Conservation (phyloP, 768 basidiomycete species). For the Mycena leptocephala region DNA sequence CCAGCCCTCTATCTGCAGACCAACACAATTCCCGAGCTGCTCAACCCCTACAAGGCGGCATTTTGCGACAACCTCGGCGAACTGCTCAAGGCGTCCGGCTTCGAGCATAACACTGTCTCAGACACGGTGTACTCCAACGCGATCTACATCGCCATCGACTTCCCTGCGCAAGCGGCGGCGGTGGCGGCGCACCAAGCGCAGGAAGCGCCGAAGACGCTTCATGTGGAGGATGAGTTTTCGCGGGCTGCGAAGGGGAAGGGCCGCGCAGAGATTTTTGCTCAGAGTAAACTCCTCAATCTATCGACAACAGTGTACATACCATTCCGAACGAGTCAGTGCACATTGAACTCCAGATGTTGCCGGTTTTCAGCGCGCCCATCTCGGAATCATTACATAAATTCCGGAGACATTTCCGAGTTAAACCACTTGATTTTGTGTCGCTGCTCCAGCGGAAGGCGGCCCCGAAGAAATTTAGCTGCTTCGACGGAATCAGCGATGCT, state of each 20-base stretch:
- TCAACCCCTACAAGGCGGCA: neutral
- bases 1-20: neutral
- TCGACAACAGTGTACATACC: too few relatives aligned
- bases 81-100: neutral
- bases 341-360: too few relatives aligned
- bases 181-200: neutral
- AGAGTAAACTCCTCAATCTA: neutral
- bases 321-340: too few relatives aligned
- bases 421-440: too few relatives aligned
- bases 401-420: too few relatives aligned
- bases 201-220: neutral
- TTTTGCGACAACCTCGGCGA: neutral
- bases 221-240: neutral
- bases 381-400: too few relatives aligned
- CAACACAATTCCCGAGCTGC: neutral
- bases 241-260: neutral
- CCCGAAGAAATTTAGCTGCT: too few relatives aligned
- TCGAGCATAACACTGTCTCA: neutral
- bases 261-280: neutral
- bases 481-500: too few relatives aligned
- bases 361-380: too few relatives aligned
- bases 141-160: neutral
- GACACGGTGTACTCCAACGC: neutral
- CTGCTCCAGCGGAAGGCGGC: too few relatives aligned
- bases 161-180: neutral